Base-by-base conservation (phyloP, 2,329 filamentous ascomycete species). In the Colletotrichum sp. region DNA sequence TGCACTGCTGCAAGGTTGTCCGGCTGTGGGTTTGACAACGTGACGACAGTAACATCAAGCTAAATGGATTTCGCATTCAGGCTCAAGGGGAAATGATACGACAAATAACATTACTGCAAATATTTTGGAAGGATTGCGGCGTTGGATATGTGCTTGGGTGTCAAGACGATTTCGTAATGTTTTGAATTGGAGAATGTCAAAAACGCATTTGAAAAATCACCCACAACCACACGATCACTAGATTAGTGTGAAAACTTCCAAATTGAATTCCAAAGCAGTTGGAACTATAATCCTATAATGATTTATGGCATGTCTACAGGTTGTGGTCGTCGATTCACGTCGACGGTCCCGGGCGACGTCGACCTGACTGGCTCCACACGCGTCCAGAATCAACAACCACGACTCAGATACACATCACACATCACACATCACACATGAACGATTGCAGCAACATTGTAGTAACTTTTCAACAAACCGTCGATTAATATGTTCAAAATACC, bases 261-360 rank as follows among this genome's bases (percentile, higher is more conserved):
- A 43, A 43, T 6, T 43, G 4, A 1, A 43, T n/a, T n/a, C 39
- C 4, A n/a, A 43, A 43, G 39, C 16, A n/a, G 0, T 10, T 4
- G 10, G 2, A n/a, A 43, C 1, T 6, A 18, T 3, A 3, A 6
- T 0, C 0, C 8, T 0, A 10, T 43, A n/a, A n/a, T 10, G n/a
- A n/a, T n/a, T 43, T n/a, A 43, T 43, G 39, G 0, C 39, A 43
- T 43, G 10, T 43, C 39, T n/a, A 4, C 16, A 10, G 18, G 16
- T 2, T 43, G 18, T 43, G 39, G 39, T 43, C 0, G 39, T 6
- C 6, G 2, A n/a, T n/a, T 43, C 9, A 43, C 2, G 18, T 43
- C 4, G 3, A 43, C 39, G 1, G 9, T 0, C 39, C 39, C 18
- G 9, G 18, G 9, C 9, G 4, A 43, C 4, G 0, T n/a, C 1